Base-by-base conservation (phyloP, 176 grass and related monocot species). In the Coix lacrymajobi region DNA sequence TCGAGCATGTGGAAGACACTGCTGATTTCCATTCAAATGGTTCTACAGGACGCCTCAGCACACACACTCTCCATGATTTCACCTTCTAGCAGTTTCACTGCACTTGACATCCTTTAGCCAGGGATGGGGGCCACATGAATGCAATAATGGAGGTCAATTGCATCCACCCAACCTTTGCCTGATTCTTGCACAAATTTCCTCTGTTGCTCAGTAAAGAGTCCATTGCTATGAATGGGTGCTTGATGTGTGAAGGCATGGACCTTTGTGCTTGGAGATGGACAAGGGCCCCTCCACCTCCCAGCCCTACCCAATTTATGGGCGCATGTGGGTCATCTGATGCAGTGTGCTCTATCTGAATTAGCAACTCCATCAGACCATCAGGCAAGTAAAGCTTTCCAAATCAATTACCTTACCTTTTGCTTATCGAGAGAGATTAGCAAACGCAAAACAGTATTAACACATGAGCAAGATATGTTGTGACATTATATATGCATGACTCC, bases 201-300 rank as follows among this genome's bases (percentile, higher is more conserved):
- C 20, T 52, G 58, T 46, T 75, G 70, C 78, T 48, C 37, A 61
- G 85, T 52, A 76, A 87, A 65, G 62, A 76, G 14, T 26, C 20
- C 70, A 60, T 81, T 81, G 85, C 78, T 67, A 45, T 51, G 15
- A 76, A 81, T 76, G 62, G 62, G 37, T 60, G 48, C 71, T 31
- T 86, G 85, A 87, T 87, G 70, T 75, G 61, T 37, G 26, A 62
- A 80, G 78, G 73, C 64, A 80, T 66, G 60, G 69, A 32, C 77
- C 43, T 80, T 41, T 73, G 70, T 73, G 49, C 25, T 86, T 86
- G 68, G 31, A 52, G 66, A 73, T 73, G 68, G 84, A 66, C 39
- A 72, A 48, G 13, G 66, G 36, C 43, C 77, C 57, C 43, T 80
- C 76, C 58, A 85, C 57, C 57, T 54, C 30, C 54, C 32, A 56